These are phyloP conservation scores for Antrodiella citrinella DNA, from an alignment of 768 basidiomycete species.

Conservation along the genomic window DNA sequence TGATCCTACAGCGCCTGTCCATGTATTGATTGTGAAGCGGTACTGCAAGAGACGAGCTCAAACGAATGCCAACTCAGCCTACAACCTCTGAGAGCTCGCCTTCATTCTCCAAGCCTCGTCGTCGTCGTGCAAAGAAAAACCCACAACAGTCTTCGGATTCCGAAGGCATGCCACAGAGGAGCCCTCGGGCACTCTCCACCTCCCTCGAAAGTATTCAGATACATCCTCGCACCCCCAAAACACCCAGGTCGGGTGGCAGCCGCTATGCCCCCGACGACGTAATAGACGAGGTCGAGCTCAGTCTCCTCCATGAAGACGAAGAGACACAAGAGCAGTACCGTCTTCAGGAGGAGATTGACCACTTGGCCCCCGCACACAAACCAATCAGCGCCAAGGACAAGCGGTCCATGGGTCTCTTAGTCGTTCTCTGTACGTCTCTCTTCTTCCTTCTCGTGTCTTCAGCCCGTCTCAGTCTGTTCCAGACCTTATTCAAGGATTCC, in stretches of 20 bases:
- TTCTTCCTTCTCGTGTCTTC: not conserved
- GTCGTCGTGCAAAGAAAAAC: not conserved
- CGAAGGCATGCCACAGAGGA: conserved; percentile 14
- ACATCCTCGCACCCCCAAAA: conserved; percentile 20
- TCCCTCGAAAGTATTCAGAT: conserved; percentile 23
- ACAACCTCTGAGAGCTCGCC: not conserved
- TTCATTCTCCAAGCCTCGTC: not conserved
- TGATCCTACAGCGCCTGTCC: no score
- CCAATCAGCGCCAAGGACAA: conserved; percentile 70
- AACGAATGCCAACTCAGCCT: not conserved
- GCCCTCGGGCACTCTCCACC: conserved; percentile 16
- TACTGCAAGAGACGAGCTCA: not conserved
- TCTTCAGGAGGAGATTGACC: conserved; percentile 26
- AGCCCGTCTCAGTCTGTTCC: conserved; percentile 2
- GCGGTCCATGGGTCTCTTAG: conserved; percentile 74
- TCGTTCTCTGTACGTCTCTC: conserved; percentile 71
- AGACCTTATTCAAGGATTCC: conserved; percentile 51
- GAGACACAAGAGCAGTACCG: conserved; percentile 37
- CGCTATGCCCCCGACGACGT: conserved; percentile 13
- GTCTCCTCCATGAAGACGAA: conserved; percentile 51
- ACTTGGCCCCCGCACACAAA: conserved; percentile 27
- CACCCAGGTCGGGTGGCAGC: conserved; percentile 10
- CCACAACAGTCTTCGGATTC: conserved; percentile 2
- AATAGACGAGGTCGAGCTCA: conserved; percentile 54
- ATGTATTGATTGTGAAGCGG: not conserved